A percentile compares a stretch with the other conserved stretches of the same genome.
phyloP scores from a whole-genome alignment of 805 yeast genomes.

The Candida pseudoglaebosa region DNA sequence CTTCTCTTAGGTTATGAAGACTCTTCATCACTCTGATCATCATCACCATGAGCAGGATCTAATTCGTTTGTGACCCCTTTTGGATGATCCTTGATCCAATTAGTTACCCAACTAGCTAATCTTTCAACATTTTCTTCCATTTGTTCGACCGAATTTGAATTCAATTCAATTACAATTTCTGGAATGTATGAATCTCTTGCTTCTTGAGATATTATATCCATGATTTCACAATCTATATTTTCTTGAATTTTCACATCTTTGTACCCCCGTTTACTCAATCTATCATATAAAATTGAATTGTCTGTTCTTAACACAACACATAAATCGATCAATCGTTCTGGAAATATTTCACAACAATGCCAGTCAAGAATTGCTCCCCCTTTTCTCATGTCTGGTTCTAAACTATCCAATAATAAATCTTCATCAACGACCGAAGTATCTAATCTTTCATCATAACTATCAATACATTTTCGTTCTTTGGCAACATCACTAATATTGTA shows the following conservation, averaged over 20 bases:
- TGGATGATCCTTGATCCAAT: conserved; percentile 61
- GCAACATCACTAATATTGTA: conserved; percentile 80
- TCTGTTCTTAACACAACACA: conserved; percentile 86
- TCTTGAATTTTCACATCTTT: conserved; percentile 80
- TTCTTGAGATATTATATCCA: conserved; percentile 86
- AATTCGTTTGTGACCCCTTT: conserved; percentile 31
- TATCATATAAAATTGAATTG: conserved; percentile 65
- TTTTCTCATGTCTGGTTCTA: conserved; percentile 70
- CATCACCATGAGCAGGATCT: conserved; percentile 16
- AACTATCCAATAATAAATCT: conserved; percentile 74
- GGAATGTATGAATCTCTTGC: conserved; percentile 79
- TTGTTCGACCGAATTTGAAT: conserved; percentile 67
- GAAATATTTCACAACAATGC: conserved; percentile 96
- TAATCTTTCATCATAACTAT: conserved; percentile 81
- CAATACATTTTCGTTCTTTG: conserved; percentile 67
- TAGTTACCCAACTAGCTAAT: conserved; percentile 65
- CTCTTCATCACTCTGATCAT: conserved; percentile 13
- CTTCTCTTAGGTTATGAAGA: conserved; percentile 11
- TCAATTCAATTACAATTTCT: conserved; percentile 77
- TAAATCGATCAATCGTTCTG: conserved; percentile 86
- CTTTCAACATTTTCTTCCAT: conserved; percentile 82
- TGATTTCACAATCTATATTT: conserved; percentile 93
- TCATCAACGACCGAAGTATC: conserved; percentile 90
- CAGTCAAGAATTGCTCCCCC: conserved; percentile 95
- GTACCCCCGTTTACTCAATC: conserved; percentile 74